Percentiles rank a stretch among this genome's conserved stretches.
Evolutionary conservation across 768 basidiomycete genomes (phyloP).

Genomic region (Lentinula boryana): DNA sequence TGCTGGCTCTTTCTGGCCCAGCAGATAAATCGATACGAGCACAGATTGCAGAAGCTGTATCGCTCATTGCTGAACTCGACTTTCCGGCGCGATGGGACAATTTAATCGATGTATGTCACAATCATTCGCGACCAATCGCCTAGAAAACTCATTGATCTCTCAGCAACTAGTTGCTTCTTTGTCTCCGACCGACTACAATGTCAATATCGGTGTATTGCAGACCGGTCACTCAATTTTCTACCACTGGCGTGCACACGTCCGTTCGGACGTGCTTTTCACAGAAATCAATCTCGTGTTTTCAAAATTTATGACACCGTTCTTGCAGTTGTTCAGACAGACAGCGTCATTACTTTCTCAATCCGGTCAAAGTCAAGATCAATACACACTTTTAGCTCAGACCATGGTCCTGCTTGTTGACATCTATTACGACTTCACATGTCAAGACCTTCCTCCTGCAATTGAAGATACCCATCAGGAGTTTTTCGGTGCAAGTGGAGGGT

Average conservation of each 20-base stretch:
- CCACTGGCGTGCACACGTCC: slow-evolving; percentile 87
- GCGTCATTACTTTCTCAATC: slow-evolving; percentile 42
- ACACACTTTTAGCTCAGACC: slow-evolving; percentile 57
- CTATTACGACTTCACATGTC: slow-evolving; percentile 91
- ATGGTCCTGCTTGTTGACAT: slow-evolving; percentile 80
- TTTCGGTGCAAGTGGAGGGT: slow-evolving; percentile 63
- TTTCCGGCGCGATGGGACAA: slow-evolving; percentile 87
- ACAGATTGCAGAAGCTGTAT: slow-evolving; percentile 90
- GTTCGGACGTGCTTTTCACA: slow-evolving; percentile 79
- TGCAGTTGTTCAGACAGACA: slow-evolving; percentile 73
- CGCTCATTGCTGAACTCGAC: slow-evolving; percentile 86
- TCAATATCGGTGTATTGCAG: slow-evolving; percentile 87
- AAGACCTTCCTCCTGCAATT: slow-evolving; percentile 91
- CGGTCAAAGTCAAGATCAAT: slow-evolving; percentile 29
- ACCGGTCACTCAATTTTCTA: slow-evolving; percentile 95
- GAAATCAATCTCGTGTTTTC: slow-evolving; percentile 89
- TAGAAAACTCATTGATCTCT: background rate
- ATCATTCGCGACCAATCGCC: background rate
- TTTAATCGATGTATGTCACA: slow-evolving; percentile 73
- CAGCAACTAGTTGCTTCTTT: slow-evolving; percentile 89
- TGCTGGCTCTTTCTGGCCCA: slow-evolving; percentile 78
- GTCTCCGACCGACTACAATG: slow-evolving; percentile 71
- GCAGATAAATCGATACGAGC: slow-evolving; percentile 68
- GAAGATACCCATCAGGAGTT: slow-evolving; percentile 85
- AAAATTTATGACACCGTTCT: slow-evolving; percentile 80